A percentile compares a stretch with the other conserved stretches of the same genome.
Evolutionary conservation across 2,329 filamentous ascomycete genomes (phyloP).

Genomic region (Pestalotiopsis sp.): DNA sequence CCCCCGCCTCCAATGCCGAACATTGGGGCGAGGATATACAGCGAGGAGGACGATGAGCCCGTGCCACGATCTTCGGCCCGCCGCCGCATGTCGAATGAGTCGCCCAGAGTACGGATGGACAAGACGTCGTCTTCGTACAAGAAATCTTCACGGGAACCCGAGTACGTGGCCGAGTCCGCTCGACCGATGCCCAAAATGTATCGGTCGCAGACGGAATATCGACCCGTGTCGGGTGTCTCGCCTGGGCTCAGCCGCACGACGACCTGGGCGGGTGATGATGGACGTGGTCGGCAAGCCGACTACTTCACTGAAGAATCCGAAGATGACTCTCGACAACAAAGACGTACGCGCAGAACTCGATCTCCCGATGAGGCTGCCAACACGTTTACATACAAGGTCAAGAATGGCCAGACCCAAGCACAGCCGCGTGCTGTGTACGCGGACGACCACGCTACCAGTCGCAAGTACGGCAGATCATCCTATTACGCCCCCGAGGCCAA

Average conservation of each 20-base stretch:
- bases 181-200: conserved; percentile 11
- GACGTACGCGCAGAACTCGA: conserved; percentile 5
- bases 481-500: conserved; percentile 7
- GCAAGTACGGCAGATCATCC: background rate
- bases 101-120: conserved; percentile 15
- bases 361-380: conserved; percentile 9
- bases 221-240: conserved; percentile 3
- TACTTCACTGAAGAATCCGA: conserved; percentile 14
- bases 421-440: background rate
- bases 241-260: conserved; percentile 7
- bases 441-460: background rate
- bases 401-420: conserved; percentile 4
- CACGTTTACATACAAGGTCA: conserved; percentile 15
- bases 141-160: conserved; percentile 7
- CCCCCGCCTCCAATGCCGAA: conserved; percentile 24
- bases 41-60: conserved; percentile 29
- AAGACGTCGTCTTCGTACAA: conserved; percentile 20
- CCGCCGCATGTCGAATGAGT: conserved; percentile 31
- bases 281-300: background rate
- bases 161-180: background rate
- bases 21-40: conserved; percentile 16
- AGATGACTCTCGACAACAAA: conserved; percentile 5
- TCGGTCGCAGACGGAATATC: conserved; percentile 13
- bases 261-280: conserved; percentile 12
- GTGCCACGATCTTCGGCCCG: conserved; percentile 23